phyloP scores from a whole-genome alignment of 176 grass and related monocot species.

The Thinopyrum elongatum region DNA sequence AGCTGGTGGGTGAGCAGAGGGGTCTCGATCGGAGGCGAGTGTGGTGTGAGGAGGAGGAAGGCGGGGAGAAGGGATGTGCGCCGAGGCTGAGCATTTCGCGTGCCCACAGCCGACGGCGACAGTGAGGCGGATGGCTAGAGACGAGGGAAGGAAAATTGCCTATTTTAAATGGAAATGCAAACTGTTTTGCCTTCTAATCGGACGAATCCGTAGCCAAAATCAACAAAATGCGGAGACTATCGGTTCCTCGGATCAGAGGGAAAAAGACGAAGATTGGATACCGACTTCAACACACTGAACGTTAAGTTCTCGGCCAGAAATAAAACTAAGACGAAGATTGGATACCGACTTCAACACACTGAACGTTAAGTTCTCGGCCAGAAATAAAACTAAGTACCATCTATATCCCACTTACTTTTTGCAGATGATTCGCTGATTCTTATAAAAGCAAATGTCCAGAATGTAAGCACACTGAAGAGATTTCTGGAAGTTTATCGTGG shows the following conservation, averaged over 20 bases:
- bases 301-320: background rate
- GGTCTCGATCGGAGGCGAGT: background rate
- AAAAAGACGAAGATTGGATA: too few relatives aligned
- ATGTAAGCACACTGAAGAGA: too few relatives aligned
- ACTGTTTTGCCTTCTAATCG: background rate
- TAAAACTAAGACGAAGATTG: too few relatives aligned
- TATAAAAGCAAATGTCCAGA: too few relatives aligned
- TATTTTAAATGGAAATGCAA: background rate
- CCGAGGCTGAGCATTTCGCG: slow-evolving; percentile 37
- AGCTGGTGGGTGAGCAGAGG: background rate
- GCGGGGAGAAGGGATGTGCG: slow-evolving; percentile 18
- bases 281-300: background rate
- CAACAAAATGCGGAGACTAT: background rate
- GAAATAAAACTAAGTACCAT: too few relatives aligned
- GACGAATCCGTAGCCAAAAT: background rate
- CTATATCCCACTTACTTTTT: too few relatives aligned
- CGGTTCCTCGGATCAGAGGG: background rate
- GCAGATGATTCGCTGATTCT: too few relatives aligned
- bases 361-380: too few relatives aligned
- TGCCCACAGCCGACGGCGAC: background rate
- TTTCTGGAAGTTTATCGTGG: too few relatives aligned
- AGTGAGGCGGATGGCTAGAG: background rate
- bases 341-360: too few relatives aligned
- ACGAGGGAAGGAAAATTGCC: background rate
- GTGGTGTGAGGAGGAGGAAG: background rate